phyloP scores from a whole-genome alignment of 176 grass and related monocot genomes.

The Oryza coarctata region DNA sequence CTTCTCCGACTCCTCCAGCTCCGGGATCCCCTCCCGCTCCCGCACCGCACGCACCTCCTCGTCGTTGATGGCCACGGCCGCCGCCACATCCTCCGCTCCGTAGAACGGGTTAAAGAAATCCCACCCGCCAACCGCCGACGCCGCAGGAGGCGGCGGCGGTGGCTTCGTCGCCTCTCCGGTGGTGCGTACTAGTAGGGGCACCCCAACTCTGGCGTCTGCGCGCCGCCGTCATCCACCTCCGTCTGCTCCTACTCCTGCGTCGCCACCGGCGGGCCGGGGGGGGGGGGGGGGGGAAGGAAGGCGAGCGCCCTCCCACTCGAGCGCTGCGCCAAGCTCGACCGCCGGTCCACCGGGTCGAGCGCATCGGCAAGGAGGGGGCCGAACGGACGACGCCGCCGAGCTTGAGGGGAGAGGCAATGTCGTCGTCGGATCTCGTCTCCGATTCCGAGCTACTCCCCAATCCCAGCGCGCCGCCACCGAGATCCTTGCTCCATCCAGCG shows the following conservation, averaged over 20 bases:
- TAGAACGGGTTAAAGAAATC: constrained; percentile 98
- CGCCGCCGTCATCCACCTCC: constrained; percentile 14
- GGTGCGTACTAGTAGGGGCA: constrained; percentile 71
- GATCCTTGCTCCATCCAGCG: too few relatives aligned
- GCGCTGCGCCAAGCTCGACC: too few relatives aligned
- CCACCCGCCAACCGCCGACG: constrained; percentile 55
- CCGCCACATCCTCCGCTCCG: constrained; percentile 43
- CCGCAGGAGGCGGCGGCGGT: constrained; percentile 42
- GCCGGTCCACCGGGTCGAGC: too few relatives aligned
- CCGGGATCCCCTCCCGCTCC: constrained; percentile 90
- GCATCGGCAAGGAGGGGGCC: too few relatives aligned
- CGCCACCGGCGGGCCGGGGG: not conserved
- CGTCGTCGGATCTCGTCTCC: too few relatives aligned
- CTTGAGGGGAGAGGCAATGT: too few relatives aligned
- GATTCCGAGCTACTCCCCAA: too few relatives aligned
- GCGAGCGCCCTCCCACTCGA: too few relatives aligned
- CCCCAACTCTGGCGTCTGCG: constrained; percentile 39
- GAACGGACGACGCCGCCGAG: too few relatives aligned
- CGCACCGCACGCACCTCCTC: constrained; percentile 75
- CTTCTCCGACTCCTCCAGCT: constrained; percentile 82
- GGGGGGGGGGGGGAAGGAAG: too few relatives aligned
- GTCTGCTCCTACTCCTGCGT: not conserved
- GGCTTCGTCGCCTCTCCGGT: constrained; percentile 3
- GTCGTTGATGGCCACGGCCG: constrained; percentile 42
- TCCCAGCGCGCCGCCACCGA: too few relatives aligned